Evolutionary conservation across 495 filamentous ascomycete species (phyloP).

Genomic region (Talaromyces proteolyticus): DNA sequence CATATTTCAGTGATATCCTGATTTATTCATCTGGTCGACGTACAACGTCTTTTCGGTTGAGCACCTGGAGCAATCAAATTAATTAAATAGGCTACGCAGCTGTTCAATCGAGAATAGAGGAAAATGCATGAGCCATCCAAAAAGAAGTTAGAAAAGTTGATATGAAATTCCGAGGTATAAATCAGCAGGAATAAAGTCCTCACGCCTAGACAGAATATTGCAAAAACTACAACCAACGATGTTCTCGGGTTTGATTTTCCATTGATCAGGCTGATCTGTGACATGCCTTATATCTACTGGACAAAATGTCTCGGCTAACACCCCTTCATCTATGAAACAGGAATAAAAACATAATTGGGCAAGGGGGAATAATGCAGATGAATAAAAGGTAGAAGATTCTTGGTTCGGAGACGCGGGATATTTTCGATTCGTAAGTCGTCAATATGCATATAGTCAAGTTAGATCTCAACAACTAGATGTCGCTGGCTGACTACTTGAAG

Average conservation of each 20-base stretch:
- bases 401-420: background rate
- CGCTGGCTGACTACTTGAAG: constrained; percentile 46
- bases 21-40: background rate
- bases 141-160: background rate
- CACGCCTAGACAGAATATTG: background rate
- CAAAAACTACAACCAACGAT: background rate
- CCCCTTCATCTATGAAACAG: background rate
- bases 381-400: background rate
- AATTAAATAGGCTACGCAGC: too few species aligned
- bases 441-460: too few species aligned
- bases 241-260: too few species aligned
- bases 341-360: background rate
- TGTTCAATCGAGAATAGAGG: background rate
- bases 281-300: background rate
- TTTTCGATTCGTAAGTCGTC: background rate
- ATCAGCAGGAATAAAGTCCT: background rate
- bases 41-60: too few species aligned
- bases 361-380: background rate
- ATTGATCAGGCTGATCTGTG: background rate
- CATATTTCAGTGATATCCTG: background rate
- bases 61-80: too few species aligned
- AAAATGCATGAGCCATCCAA: too few species aligned
- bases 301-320: background rate
- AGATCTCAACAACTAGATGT: background rate
- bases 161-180: background rate